Percentiles rank a stretch among this genome's conserved stretches.
Evolutionary conservation across 1,284 basidiomycete genomes (phyloP).

Genomic region (Malassezia globosa): DNA sequence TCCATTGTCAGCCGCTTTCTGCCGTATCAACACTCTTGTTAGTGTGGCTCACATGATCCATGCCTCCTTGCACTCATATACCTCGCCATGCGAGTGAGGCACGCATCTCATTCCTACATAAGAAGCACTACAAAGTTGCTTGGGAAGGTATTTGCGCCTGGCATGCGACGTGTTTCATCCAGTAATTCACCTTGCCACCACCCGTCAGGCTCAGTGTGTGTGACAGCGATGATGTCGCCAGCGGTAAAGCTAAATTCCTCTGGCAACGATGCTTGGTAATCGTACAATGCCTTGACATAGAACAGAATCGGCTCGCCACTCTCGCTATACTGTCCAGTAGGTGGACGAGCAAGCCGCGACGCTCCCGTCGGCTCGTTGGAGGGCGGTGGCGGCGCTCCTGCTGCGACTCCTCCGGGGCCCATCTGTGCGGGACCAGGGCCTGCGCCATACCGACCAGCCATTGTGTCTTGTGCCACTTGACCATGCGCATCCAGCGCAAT

Average conservation of each 20-base stretch:
- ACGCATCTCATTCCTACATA: no score
- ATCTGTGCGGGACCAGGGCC: constrained; percentile 2
- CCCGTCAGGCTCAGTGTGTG: constrained; percentile 77
- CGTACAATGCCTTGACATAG: constrained; percentile 69
- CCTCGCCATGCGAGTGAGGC: no score
- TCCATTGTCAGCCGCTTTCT: not conserved
- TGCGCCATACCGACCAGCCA: constrained; percentile 55
- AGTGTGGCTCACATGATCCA: no score
- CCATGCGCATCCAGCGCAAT: constrained; percentile 68
- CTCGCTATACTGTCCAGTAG: constrained; percentile 63
- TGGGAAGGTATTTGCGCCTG: constrained; percentile 75
- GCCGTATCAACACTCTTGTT: no score
- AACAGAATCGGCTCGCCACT: constrained; percentile 68
- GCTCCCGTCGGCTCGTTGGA: not conserved
- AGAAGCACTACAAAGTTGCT: constrained; percentile 68
- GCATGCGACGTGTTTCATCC: constrained; percentile 67
- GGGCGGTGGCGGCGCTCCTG: not conserved
- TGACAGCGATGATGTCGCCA: constrained; percentile 84
- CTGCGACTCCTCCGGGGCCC: no score
- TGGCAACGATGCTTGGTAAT: constrained; percentile 72
- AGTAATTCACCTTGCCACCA: constrained; percentile 79
- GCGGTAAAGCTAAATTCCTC: constrained; percentile 78
- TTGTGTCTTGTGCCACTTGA: constrained; percentile 64
- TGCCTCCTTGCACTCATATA: no score
- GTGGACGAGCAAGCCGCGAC: constrained; percentile 44